phyloP scores from a whole-genome alignment of 306 rosid genomes.

The Hippophae rhamnoides region DNA sequence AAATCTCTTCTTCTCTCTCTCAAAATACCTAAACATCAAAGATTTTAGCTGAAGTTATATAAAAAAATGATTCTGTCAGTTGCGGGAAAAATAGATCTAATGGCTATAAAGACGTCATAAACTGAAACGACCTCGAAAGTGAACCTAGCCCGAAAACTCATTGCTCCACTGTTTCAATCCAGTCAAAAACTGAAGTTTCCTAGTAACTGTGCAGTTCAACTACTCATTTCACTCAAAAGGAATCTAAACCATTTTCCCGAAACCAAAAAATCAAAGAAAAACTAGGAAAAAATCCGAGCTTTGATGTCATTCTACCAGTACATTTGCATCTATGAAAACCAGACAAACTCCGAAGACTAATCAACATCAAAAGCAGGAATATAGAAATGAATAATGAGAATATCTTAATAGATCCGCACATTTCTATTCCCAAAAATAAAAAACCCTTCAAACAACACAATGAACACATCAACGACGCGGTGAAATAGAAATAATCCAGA shows the following conservation, averaged over 20 bases:
- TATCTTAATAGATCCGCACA: not conserved
- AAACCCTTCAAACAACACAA: not conserved
- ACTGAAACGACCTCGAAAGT: not conserved
- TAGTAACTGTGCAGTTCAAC: conserved; percentile 3
- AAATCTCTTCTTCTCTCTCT: no score
- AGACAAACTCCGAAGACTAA: not conserved
- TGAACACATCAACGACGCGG: not conserved
- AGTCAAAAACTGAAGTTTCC: not conserved
- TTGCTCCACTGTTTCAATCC: not conserved
- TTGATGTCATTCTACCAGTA: not conserved
- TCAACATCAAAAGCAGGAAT: not conserved
- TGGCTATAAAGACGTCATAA: no score
- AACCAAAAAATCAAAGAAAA: not conserved
- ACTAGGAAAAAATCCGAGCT: conserved; percentile 22
- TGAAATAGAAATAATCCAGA: not conserved
- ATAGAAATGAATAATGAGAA: not conserved
- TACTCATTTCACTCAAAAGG: not conserved
- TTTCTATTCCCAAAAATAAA: not conserved
- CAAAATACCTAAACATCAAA: no score
- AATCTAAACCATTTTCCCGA: not conserved
- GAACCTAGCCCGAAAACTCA: not conserved
- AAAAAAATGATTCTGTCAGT: no score
- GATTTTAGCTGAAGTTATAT: no score
- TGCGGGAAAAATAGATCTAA: no score
- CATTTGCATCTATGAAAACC: not conserved